phyloP scores from a whole-genome alignment of 805 yeast species.

The Teunomyces aglyptinius region DNA sequence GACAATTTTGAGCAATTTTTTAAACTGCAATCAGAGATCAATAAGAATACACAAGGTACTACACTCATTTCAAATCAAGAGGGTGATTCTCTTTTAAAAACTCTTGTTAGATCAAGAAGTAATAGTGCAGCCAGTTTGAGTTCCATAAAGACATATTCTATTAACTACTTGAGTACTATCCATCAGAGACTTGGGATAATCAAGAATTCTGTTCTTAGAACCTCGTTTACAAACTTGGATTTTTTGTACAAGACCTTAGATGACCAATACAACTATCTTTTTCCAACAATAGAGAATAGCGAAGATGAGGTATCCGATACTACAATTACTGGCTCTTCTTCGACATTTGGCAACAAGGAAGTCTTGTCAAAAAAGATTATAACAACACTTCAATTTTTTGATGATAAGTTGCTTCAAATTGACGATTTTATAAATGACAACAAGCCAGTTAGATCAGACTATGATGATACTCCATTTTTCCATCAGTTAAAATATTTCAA shows the following conservation, averaged over 20 bases:
- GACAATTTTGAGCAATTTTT: conserved; percentile 41
- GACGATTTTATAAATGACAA: conserved; percentile 35
- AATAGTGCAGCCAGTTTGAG: conserved; percentile 28
- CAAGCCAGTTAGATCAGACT: conserved; percentile 28
- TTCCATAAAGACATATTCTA: conserved; percentile 31
- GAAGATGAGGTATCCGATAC: conserved; percentile 10
- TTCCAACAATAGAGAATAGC: conserved; percentile 15
- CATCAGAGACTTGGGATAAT: conserved; percentile 35
- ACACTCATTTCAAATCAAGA: background rate
- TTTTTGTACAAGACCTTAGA: conserved; percentile 37
- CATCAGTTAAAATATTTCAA: conserved; percentile 36
- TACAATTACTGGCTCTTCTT: conserved; percentile 9
- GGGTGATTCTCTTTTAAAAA: background rate
- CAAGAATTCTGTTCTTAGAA: conserved; percentile 35
- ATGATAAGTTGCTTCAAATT: conserved; percentile 37
- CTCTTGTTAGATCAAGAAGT: conserved; percentile 18
- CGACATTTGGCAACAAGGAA: conserved; percentile 18
- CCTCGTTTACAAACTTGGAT: conserved; percentile 39
- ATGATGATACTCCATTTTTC: conserved; percentile 26
- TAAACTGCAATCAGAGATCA: conserved; percentile 4
- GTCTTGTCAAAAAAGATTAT: conserved; percentile 37
- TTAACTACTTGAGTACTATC: conserved; percentile 29
- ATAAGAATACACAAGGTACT: background rate
- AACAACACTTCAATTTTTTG: conserved; percentile 42
- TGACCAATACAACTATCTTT: conserved; percentile 40